Evolutionary conservation across 177 flowering plant genomes (phyloP), one percentile per base, ranked within the genome.

Genomic region (Vitis hybrid): DNA sequence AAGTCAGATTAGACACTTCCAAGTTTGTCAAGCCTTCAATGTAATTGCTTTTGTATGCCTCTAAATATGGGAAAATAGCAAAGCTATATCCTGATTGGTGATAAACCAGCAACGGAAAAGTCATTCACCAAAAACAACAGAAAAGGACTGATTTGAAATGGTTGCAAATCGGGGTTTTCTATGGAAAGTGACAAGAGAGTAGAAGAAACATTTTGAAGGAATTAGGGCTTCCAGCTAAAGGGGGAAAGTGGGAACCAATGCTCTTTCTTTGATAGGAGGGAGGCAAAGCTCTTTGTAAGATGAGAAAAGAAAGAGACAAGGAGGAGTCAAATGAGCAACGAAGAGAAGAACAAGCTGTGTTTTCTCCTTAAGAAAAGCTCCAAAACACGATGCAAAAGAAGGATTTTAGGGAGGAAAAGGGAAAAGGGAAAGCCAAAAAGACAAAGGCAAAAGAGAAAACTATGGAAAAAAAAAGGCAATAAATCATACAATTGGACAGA

Each of bases 231-330:
- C 45, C 45, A 39, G 45, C 45, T 39, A 39, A 39, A 39, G 45
- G 45, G 45, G 8, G 45, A 39, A 39, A 39, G 45, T 39, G 45
- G 45, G 45, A 39, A 39, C 9, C 45, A 39, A 39, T 39, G 45
- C 45, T 39, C 45, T 39, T 39, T 39, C 45, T 39, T 39, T 39
- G 45, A 39, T 39, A 39, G 7, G 45, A 39, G 12, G 15, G 17
- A 51, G 0, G 49, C 17, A 39, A 61, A 45, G n/a, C 3, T 65
- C 65, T 26, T 48, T 21, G 19, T 60, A 55, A 61, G 51, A 69
- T 21, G 60, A 65, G 70, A 70, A 11, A 54, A 48, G 23, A 64
- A 67, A 67, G 12, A 19, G 51, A 56, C n/a, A 51, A 17, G 66
- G 19, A 14, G 11, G 30, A 32, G 50, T 45, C 6, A 50, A 48